Percentiles rank a stretch among this genome's conserved stretches.
Conservation (phyloP, 139 green algal species). For the Diplosphaera chodatii region DNA sequence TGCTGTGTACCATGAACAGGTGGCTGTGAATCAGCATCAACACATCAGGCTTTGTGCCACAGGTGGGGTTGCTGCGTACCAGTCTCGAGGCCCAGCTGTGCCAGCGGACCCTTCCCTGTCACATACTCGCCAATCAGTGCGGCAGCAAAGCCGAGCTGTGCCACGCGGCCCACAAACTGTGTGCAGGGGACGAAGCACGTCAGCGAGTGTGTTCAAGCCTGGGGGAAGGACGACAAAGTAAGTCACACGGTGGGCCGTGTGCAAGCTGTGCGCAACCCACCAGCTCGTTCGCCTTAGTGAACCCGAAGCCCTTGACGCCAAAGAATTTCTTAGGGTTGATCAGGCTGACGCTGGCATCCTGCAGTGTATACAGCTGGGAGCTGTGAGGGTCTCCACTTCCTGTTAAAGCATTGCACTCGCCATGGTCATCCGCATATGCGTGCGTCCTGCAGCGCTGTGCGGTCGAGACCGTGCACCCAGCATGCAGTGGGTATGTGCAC, state of each 20-base stretch:
- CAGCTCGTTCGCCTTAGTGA: conserved; percentile 39
- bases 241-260: no score
- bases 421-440: no score
- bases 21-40: no score
- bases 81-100: conserved; percentile 54
- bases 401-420: no score
- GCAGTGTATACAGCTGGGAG: no score
- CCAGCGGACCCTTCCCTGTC: conserved; percentile 69
- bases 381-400: no score
- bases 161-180: conserved; percentile 68
- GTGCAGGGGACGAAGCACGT: conserved; percentile 31
- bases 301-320: conserved; percentile 43
- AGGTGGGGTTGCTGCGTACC: background rate
- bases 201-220: background rate
- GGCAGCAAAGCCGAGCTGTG: conserved; percentile 73
- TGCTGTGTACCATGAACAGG: no score
- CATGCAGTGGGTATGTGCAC: no score
- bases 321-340: conserved; percentile 49
- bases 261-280: no score
- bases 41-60: background rate
- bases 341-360: conserved; percentile 31
- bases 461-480: no score
- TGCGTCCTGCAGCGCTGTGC: no score
- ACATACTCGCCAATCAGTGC: conserved; percentile 64
- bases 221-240: no score